Base-by-base conservation (phyloP, 1,139 yeast genomes). In the Meyerozyma guilliermondii region DNA sequence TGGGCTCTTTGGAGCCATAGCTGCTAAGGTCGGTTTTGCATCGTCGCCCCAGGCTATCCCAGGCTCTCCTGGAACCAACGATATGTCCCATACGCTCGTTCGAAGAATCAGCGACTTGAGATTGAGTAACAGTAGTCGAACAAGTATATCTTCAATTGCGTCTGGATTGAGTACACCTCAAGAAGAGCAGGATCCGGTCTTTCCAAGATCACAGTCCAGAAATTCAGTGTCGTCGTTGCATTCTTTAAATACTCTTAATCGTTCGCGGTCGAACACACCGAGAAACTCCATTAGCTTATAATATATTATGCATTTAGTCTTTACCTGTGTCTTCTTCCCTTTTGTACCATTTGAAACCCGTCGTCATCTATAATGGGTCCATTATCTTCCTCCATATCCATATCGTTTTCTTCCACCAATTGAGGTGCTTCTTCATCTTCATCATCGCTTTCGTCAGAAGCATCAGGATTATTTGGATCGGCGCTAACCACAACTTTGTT, bases 331-430 rank as follows among this genome's bases (percentile, higher is more conserved):
- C 67, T 67, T 59, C 73, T 75, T 22, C 83, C 81, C 55, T 76
- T 82, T 55, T 83, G 88, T 8, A 91, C 97, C 48, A 89, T 65
- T 53, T 89, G 92, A 57, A 91, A 91, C 2, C 98, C 98, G 59
- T 91, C 97, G 27, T 91, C 98, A 59, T 91, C 97, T 10, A 91
- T 74, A 10, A 86, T 60, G 7, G 96, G 96, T 20, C 74, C 78
- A 22, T 66, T 65, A 18, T 66, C 63, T 13, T 58, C 65, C 31
- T 65, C 70, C 3, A 65, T 62, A 10, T 70, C 78, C 59, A 71
- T 71, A 29, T 66, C 71, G 18, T 34, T 45, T 13, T 41, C 43
- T 48, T 58, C 5, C 51, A 42, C 51, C 39, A 48, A 42, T 14
- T 41, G 47, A 29, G 65, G 66, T 1, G 55, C 62, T 3, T 55